Conservation (phyloP, 768 basidiomycete genomes). For the Guyanaporus albipodus region DNA sequence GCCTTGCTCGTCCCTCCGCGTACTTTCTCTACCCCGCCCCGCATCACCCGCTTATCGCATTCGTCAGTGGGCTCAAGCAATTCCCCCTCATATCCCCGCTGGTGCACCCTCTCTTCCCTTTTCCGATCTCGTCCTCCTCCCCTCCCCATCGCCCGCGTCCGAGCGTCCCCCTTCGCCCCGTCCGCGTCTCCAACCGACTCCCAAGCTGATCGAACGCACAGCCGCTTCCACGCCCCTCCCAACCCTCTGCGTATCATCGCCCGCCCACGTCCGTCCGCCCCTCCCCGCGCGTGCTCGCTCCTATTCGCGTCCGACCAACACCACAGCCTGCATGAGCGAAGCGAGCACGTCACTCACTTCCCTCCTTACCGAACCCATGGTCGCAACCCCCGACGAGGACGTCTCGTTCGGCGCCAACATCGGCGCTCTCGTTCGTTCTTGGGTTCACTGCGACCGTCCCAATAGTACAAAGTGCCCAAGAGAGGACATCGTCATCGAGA, state of each 20-base stretch:
- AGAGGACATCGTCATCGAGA: constrained; percentile 25
- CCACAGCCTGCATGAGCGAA: constrained; percentile 32
- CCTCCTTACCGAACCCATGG: constrained; percentile 39
- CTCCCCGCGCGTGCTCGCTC: constrained; percentile 32
- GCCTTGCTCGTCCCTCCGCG: constrained; percentile 29
- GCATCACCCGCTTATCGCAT: constrained; percentile 15
- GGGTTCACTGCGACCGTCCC: constrained; percentile 25
- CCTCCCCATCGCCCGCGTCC: constrained; percentile 1
- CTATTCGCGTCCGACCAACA: constrained; percentile 31
- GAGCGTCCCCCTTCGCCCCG: constrained; percentile 21
- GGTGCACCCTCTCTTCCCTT: constrained; percentile 30
- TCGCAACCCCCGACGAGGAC: constrained; percentile 40
- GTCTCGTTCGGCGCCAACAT: constrained; percentile 45
- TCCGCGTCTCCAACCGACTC: constrained; percentile 24
- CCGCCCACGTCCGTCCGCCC: constrained; percentile 27
- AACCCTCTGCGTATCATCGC: constrained; percentile 48
- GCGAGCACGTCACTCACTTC: constrained; percentile 53
- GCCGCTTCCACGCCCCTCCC: constrained; percentile 35
- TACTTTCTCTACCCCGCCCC: background rate
- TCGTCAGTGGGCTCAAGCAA: constrained; percentile 29
- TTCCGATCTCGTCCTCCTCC: constrained; percentile 10
- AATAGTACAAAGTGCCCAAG: constrained; percentile 27
- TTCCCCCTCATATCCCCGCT: constrained; percentile 31
- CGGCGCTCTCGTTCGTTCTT: constrained; percentile 36
- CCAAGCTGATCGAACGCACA: constrained; percentile 35